These are phyloP conservation scores for Neurospora hispaniola DNA, from an alignment of 495 filamentous ascomycete species.

Conservation along the genomic window DNA sequence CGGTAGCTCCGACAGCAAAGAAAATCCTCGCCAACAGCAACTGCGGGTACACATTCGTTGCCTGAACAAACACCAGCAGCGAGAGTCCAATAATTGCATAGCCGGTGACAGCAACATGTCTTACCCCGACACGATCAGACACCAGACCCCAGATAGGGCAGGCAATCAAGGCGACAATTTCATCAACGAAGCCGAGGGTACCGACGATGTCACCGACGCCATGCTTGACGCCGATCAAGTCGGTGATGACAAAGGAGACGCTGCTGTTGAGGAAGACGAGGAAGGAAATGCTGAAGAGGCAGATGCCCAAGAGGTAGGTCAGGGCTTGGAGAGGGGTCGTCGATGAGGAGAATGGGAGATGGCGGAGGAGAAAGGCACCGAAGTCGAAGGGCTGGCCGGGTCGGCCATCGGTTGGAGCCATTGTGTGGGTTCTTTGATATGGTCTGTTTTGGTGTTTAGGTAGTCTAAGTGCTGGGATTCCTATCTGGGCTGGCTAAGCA, in stretches of 20 bases:
- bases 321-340: constrained; percentile 62
- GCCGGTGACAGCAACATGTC: constrained; percentile 66
- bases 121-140: constrained; percentile 81
- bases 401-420: not conserved
- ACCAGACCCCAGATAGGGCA: constrained; percentile 87
- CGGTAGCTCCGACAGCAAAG: constrained; percentile 85
- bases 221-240: constrained; percentile 65
- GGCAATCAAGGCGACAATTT: constrained; percentile 79
- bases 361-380: constrained; percentile 22
- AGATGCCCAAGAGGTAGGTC: constrained; percentile 81
- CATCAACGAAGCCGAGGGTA: constrained; percentile 91
- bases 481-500: not conserved
- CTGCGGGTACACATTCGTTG: constrained; percentile 79
- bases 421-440: not conserved
- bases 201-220: constrained; percentile 84
- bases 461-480: not conserved
- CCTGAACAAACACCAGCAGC: constrained; percentile 73
- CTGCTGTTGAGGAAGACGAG: constrained; percentile 94
- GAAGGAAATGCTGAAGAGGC: constrained; percentile 92
- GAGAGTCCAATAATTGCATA: constrained; percentile 70
- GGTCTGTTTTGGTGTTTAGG: not conserved
- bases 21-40: constrained; percentile 74
- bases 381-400: not conserved
- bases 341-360: constrained; percentile 44
- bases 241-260: constrained; percentile 88